Percentiles rank a stretch among this genome's conserved stretches.
These are phyloP conservation scores for Bipolaris gigantea DNA, from an alignment of 2,329 filamentous ascomycete genomes.

Conservation along the genomic window DNA sequence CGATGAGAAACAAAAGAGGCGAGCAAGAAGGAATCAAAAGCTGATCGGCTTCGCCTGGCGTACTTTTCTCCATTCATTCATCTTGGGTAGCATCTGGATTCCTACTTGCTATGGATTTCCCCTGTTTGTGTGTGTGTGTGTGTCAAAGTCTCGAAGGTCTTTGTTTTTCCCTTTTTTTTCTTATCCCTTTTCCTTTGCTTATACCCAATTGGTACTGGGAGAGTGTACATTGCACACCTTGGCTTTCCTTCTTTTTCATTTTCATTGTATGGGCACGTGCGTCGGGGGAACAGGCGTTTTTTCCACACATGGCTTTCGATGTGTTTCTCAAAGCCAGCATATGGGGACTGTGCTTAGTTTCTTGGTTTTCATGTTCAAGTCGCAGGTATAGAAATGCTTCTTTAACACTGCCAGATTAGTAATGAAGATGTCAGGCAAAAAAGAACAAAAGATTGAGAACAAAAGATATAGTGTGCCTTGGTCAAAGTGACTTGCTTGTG, in stretches of 20 bases:
- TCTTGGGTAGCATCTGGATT: background rate
- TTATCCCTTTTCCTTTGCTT: constrained; percentile 19
- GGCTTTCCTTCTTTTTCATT: background rate
- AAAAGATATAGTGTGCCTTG: background rate
- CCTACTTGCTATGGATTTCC: background rate
- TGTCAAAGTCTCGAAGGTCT: background rate
- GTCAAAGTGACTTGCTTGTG: background rate
- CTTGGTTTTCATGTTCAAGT: background rate
- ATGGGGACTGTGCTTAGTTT: background rate
- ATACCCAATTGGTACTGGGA: constrained; percentile 30
- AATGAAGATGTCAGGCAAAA: constrained; percentile 5
- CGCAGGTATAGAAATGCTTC: no score
- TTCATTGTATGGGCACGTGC: background rate
- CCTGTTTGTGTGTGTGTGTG: constrained; percentile 3
- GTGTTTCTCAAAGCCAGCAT: background rate
- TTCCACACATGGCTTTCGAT: background rate
- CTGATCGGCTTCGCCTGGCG: background rate
- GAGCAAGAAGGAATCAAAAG: background rate
- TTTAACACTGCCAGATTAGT: background rate
- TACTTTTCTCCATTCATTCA: background rate
- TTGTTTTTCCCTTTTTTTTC: background rate
- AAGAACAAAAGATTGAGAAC: background rate
- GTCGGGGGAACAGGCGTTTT: constrained; percentile 4
- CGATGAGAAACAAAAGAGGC: background rate
- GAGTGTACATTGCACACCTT: constrained; percentile 26